phyloP scores from a whole-genome alignment of 2,329 filamentous ascomycete genomes.

The Lachnum nothofagi region DNA sequence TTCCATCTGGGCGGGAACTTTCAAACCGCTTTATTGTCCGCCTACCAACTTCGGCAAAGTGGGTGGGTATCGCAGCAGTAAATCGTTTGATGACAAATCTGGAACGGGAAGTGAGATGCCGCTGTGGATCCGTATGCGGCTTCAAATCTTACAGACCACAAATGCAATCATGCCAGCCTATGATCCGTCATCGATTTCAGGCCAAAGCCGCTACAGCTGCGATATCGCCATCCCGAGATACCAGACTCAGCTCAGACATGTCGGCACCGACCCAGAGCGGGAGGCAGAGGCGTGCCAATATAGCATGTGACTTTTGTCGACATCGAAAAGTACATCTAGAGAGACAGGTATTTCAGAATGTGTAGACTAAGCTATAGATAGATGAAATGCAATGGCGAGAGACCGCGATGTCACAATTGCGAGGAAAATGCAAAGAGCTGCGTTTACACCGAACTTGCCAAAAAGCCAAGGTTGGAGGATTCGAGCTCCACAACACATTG shows the following conservation, averaged over 20 bases:
- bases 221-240: neutral
- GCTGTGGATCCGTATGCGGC: no score
- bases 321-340: conserved; percentile 9
- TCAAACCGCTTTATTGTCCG: no score
- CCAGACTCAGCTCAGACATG: neutral
- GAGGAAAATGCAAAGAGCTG: conserved; percentile 35
- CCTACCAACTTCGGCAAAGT: no score
- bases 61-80: no score
- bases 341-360: neutral
- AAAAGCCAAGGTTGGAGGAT: conserved; percentile 6
- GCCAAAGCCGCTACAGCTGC: no score
- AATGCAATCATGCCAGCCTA: no score
- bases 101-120: no score
- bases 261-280: neutral
- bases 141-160: no score
- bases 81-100: no score
- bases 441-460: conserved; percentile 4
- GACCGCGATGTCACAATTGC: conserved; percentile 44
- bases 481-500: no score
- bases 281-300: conserved; percentile 5
- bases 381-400: conserved; percentile 46
- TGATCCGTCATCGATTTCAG: no score
- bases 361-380: conserved; percentile 21
- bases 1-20: no score
- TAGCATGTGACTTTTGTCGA: conserved; percentile 14